Evolutionary conservation across 2,329 filamentous ascomycete species (phyloP), one percentile per base, ranked within the genome.

Genomic region (Leptographium procerum): DNA sequence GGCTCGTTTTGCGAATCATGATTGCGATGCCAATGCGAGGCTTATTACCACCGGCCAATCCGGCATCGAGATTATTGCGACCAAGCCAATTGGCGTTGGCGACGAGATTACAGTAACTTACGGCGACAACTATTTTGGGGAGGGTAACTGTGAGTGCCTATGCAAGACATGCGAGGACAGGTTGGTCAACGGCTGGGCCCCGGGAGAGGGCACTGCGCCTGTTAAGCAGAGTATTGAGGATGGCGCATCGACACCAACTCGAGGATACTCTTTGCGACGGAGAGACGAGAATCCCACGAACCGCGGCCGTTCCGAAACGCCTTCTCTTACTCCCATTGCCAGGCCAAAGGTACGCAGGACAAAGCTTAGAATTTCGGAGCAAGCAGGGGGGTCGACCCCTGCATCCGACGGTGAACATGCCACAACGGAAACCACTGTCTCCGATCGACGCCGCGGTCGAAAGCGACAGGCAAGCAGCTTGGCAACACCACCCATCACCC

Each of bases 21-120:
- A 99, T 71, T 99, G 94, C 73, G 82, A 88, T 64, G 90, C 94
- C 34, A 99, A 97, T 74, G 91, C 91, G 10, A 83, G 86, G 67
- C 80, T 99, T 51, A 86, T 89, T 65, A 96, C 90, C 40, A 87
- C 84, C 40, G 89, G 91, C 52, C 83, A 86, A 59, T 85, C 91
- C 59, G 90, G 90, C 40, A 96, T 99, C 75, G 88, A 95, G 67
- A 91, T 99, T 59, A 83, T 95, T 55, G 90, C 94, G 3, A 83
- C 85, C 36, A 84, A 85, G 64, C 81, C 91, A 60, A 97, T 99
- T 61, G 82, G 87, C 13, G 77, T 87, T 1, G 94, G 91, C 4
- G 91, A 99, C 61, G 94, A 99, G 70, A 95, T 99, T 60, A 99
- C 94, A 0, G 94, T 99, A 0, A 92, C 87, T 0, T 99, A 99